phyloP scores from a whole-genome alignment of 257 asterid genomes.

The Nemophila menziesii region DNA sequence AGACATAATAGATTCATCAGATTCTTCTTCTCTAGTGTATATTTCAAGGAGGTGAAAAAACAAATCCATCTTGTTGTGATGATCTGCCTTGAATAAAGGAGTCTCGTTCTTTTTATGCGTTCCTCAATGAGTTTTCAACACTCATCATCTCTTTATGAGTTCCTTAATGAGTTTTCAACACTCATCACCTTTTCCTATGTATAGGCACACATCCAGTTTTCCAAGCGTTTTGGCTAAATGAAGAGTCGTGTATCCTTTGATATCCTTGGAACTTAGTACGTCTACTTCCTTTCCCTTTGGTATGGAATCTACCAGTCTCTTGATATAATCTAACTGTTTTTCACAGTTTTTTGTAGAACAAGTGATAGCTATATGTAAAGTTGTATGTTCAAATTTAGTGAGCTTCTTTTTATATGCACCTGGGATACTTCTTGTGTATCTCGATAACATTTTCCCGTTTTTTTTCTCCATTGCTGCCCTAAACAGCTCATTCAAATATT shows the following conservation, averaged over 20 bases:
- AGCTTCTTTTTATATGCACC: conserved; percentile 9
- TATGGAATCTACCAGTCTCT: conserved; percentile 14
- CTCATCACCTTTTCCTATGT: conserved; percentile 10
- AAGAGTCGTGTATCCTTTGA: conserved; percentile 37
- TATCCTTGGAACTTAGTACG: conserved; percentile 8
- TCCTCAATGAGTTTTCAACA: conserved; percentile 9
- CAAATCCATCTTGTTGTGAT: conserved; percentile 18
- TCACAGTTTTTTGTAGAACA: conserved; percentile 3
- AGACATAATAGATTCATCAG: conserved; percentile 1
- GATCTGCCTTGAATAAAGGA: conserved; percentile 37
- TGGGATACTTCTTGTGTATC: background rate
- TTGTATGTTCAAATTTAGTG: conserved; percentile 34
- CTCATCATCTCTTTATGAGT: too few species aligned
- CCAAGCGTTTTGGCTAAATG: conserved; percentile 40
- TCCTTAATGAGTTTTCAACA: too few species aligned
- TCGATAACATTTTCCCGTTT: conserved; percentile 18
- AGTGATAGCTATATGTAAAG: conserved; percentile 37
- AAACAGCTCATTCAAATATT: conserved; percentile 11
- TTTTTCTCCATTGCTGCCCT: conserved; percentile 21
- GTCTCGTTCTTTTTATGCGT: conserved; percentile 25
- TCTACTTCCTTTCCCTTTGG: background rate
- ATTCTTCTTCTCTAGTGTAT: background rate
- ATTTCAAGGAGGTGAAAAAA: conserved; percentile 16
- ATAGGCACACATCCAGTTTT: conserved; percentile 7
- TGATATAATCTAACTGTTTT: background rate